phyloP scores from a whole-genome alignment of 2,329 filamentous ascomycete species.

The Calonectria leucothoes region DNA sequence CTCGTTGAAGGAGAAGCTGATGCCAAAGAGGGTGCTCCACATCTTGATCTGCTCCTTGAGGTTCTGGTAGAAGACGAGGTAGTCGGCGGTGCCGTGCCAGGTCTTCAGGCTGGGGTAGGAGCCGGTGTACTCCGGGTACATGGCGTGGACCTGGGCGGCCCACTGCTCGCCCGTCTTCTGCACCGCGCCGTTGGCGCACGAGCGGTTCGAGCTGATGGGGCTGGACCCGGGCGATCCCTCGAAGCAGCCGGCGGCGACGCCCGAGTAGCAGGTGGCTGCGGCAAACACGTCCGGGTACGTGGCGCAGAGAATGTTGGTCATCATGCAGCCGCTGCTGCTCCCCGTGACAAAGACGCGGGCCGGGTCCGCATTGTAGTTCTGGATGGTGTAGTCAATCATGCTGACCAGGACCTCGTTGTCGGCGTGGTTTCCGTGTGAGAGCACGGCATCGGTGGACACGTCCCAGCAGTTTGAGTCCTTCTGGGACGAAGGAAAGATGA shows the following conservation, averaged over 20 bases:
- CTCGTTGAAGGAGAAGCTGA: not conserved
- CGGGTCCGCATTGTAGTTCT: not conserved
- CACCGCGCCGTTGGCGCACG: not conserved
- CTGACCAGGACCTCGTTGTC: conserved; percentile 8
- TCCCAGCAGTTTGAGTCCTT: conserved; percentile 11
- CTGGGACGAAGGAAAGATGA: conserved; percentile 3
- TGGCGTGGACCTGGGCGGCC: conserved; percentile 3
- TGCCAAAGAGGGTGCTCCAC: not conserved
- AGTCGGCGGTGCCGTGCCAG: conserved; percentile 7
- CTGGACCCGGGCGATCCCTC: not conserved
- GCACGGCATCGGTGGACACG: not conserved
- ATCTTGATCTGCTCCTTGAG: conserved; percentile 15
- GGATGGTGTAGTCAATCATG: conserved; percentile 1
- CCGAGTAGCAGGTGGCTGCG: conserved; percentile 5
- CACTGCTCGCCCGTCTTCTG: conserved; percentile 13
- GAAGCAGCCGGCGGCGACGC: conserved; percentile 7
- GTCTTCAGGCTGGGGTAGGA: conserved; percentile 7
- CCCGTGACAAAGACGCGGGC: not conserved
- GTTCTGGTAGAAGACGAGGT: conserved; percentile 8
- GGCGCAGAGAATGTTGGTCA: conserved; percentile 10
- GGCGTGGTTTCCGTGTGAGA: not conserved
- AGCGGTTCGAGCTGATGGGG: conserved; percentile 8
- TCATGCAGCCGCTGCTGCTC: conserved; percentile 8
- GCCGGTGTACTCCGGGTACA: not conserved
- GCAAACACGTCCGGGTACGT: not conserved